These are phyloP conservation scores for Suillus cothurnatus DNA, from an alignment of 768 basidiomycete species.

Conservation along the genomic window DNA sequence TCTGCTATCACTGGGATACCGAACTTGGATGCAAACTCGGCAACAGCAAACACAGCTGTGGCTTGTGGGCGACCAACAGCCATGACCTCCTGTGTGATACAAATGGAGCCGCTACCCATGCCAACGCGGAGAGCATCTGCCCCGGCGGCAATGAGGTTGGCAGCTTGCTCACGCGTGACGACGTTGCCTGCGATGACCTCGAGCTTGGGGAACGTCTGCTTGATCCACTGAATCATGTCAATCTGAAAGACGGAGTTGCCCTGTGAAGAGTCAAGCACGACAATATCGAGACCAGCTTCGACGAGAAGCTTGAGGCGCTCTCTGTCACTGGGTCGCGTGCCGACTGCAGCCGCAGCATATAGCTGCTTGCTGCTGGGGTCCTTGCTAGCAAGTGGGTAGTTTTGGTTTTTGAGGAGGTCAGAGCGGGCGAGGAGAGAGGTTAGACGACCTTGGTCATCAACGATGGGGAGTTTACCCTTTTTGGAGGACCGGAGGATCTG, in stretches of 20 bases:
- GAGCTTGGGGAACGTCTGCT: slow-evolving; percentile 77
- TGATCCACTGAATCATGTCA: slow-evolving; percentile 96
- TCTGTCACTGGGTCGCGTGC: slow-evolving; percentile 87
- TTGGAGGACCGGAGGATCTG: slow-evolving; percentile 93
- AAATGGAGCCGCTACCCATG: slow-evolving; percentile 98
- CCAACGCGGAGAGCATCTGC: slow-evolving; percentile 96
- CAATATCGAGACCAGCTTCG: slow-evolving; percentile 94
- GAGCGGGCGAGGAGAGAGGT: slow-evolving; percentile 91
- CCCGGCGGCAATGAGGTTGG: slow-evolving; percentile 88
- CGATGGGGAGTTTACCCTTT: slow-evolving; percentile 94
- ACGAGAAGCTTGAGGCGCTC: slow-evolving; percentile 85
- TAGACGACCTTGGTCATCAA: slow-evolving; percentile 67
- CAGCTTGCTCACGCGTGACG: slow-evolving; percentile 97
- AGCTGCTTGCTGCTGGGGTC: slow-evolving; percentile 90
- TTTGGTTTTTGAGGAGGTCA: slow-evolving; percentile 96
- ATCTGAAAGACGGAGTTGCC: slow-evolving; percentile 94
- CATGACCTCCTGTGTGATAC: slow-evolving; percentile 99
- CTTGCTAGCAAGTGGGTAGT: slow-evolving; percentile 94
- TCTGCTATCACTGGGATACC: slow-evolving; percentile 97
- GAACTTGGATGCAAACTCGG: slow-evolving; percentile 91
- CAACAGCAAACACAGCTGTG: slow-evolving; percentile 95
- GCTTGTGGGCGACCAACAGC: slow-evolving; percentile 98
- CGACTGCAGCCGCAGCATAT: slow-evolving; percentile 93
- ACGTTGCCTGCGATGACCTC: slow-evolving; percentile 98
- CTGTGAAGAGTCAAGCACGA: slow-evolving; percentile 94